phyloP scores from a whole-genome alignment of 2,329 filamentous ascomycete genomes.

The Fusarium nanum region DNA sequence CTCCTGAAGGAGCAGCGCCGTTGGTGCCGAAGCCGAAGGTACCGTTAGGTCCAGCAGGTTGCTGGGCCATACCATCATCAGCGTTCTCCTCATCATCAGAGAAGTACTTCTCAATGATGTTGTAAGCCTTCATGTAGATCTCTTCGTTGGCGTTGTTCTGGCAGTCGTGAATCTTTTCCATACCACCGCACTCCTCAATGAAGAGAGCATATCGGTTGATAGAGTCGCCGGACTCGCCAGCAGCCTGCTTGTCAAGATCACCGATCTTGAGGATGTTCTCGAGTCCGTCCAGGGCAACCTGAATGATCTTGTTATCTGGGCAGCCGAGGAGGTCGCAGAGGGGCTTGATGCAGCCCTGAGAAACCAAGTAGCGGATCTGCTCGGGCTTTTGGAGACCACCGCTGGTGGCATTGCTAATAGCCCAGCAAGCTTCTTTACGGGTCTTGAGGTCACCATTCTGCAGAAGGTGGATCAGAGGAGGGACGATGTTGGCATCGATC shows the following conservation, averaged over 20 bases:
- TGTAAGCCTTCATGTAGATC: conserved; percentile 99
- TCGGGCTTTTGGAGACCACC: conserved; percentile 98
- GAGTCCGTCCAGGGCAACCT: conserved; percentile 95
- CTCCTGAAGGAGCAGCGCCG: conserved; percentile 72
- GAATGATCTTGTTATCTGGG: conserved; percentile 99
- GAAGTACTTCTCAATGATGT: conserved; percentile 99
- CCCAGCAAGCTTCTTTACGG: conserved; percentile 99
- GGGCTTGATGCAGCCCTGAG: conserved; percentile 95
- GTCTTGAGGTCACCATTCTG: conserved; percentile 99
- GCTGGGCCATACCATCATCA: conserved; percentile 77
- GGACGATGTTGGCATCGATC: conserved; percentile 96
- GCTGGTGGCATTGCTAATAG: conserved; percentile 97
- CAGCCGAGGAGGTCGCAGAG: conserved; percentile 94
- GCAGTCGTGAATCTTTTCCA: conserved; percentile 99
- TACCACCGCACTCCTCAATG: conserved; percentile 97
- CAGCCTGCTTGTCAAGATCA: conserved; percentile 95
- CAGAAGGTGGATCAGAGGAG: conserved; percentile 93
- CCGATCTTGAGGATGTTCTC: conserved; percentile 99
- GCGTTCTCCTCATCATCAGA: conserved; percentile 97
- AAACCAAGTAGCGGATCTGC: conserved; percentile 94
- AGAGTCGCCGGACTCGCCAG: conserved; percentile 76
- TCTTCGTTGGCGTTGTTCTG: conserved; percentile 99
- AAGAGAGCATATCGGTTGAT: conserved; percentile 98
- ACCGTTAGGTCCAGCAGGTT: conserved; percentile 74
- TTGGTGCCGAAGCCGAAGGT: conserved; percentile 84